Evolutionary conservation across 306 rosid species (phyloP).

Genomic region (Canavalia ensiformis): DNA sequence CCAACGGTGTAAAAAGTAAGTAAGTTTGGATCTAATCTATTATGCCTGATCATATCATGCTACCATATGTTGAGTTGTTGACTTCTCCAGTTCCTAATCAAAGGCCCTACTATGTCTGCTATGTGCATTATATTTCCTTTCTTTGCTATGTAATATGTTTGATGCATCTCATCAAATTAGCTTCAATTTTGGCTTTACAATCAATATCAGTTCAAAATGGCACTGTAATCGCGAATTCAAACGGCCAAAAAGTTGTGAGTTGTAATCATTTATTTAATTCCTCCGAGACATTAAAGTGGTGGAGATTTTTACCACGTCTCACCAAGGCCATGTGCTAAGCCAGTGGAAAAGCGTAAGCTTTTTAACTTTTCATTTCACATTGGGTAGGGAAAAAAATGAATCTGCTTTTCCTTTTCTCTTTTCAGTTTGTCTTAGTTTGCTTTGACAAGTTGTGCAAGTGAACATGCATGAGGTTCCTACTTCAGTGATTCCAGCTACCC

Average conservation of each 20-base stretch:
- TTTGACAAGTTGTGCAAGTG: slow-evolving; percentile 56
- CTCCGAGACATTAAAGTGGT: slow-evolving; percentile 59
- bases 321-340: slow-evolving; percentile 70
- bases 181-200: slow-evolving; percentile 58
- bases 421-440: slow-evolving; percentile 52
- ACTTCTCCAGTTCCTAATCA: slow-evolving; percentile 56
- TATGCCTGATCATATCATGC: slow-evolving; percentile 41
- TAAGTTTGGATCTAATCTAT: slow-evolving; percentile 48
- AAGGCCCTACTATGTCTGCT: slow-evolving; percentile 56
- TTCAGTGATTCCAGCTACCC: slow-evolving; percentile 32
- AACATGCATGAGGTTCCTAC: slow-evolving; percentile 45
- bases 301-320: slow-evolving; percentile 55
- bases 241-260: slow-evolving; percentile 43
- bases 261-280: slow-evolving; percentile 66
- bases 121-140: neutral
- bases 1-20: slow-evolving; percentile 49
- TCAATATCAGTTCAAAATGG: slow-evolving; percentile 40
- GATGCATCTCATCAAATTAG: slow-evolving; percentile 27
- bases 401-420: slow-evolving; percentile 50
- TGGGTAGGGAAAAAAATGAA: slow-evolving; percentile 41
- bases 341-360: slow-evolving; percentile 58
- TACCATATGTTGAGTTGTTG: slow-evolving; percentile 69
- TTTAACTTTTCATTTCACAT: slow-evolving; percentile 56
- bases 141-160: neutral
- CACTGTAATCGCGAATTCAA: slow-evolving; percentile 42